Conservation (phyloP, 2,329 filamentous ascomycete genomes). For the Fusarium dimerum region DNA sequence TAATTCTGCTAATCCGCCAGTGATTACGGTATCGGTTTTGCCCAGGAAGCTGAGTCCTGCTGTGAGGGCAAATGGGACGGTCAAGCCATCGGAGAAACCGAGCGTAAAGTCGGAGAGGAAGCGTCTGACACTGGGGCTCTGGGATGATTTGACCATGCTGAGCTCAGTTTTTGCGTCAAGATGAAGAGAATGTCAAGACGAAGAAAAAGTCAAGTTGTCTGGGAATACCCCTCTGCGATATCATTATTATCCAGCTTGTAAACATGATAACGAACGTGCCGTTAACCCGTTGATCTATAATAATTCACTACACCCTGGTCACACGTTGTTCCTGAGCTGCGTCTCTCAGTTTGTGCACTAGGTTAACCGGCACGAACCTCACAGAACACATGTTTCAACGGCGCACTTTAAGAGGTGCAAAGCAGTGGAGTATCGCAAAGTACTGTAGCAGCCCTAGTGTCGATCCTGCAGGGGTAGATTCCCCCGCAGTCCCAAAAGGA, state of each 20-base stretch:
- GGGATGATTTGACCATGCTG: slow-evolving; percentile 19
- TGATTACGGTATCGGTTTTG: slow-evolving; percentile 62
- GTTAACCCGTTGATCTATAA: too few species aligned
- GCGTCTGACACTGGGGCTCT: slow-evolving; percentile 34
- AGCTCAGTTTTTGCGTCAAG: neutral
- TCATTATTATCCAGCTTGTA: neutral
- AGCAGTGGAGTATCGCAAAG: too few species aligned
- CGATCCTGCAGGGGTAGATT: too few species aligned
- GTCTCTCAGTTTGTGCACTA: neutral
- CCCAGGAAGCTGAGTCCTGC: slow-evolving; percentile 66
- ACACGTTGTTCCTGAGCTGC: neutral
- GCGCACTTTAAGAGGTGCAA: slow-evolving; percentile 10
- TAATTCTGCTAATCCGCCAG: slow-evolving; percentile 69
- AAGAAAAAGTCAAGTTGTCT: slow-evolving; percentile 3
- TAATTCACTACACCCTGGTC: too few species aligned
- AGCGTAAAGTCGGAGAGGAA: slow-evolving; percentile 68
- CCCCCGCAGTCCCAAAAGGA: too few species aligned
- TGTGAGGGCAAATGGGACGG: slow-evolving; percentile 73
- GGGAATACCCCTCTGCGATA: slow-evolving; percentile 9
- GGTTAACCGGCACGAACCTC: neutral
- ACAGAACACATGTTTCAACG: slow-evolving; percentile 16
- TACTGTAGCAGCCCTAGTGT: too few species aligned
- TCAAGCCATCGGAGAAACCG: slow-evolving; percentile 73
- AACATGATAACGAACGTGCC: too few species aligned
- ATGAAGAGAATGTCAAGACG: too few species aligned